Conservation (phyloP, 2,329 filamentous ascomycete species). For the Canariomyces notabilis region DNA sequence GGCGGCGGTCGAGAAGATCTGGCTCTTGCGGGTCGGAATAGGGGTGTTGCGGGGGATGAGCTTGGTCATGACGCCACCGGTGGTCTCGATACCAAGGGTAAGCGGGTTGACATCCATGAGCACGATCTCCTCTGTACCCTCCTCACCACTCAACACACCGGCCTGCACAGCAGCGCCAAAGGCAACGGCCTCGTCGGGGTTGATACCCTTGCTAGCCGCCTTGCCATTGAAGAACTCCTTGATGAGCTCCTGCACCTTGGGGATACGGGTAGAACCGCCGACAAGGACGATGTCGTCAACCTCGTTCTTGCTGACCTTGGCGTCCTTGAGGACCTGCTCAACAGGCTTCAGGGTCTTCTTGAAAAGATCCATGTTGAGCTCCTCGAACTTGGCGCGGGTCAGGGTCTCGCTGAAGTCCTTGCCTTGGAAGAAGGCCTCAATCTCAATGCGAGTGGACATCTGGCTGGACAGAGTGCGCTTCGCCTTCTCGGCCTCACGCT, state of each 20-base stretch:
- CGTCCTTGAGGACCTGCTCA: constrained; percentile 96
- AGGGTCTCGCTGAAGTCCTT: constrained; percentile 98
- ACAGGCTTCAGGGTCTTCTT: constrained; percentile 99
- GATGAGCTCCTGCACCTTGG: constrained; percentile 91
- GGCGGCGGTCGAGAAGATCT: constrained; percentile 96
- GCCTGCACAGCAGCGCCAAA: constrained; percentile 97
- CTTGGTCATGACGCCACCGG: constrained; percentile 96
- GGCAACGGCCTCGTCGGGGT: constrained; percentile 97
- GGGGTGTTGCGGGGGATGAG: constrained; percentile 92
- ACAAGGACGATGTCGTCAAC: constrained; percentile 96
- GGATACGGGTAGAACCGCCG: constrained; percentile 98
- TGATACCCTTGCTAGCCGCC: constrained; percentile 98
- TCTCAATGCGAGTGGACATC: constrained; percentile 92
- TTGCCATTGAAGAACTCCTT: constrained; percentile 95
- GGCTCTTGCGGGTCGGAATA: constrained; percentile 93
- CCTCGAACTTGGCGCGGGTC: constrained; percentile 98
- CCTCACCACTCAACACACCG: constrained; percentile 88
- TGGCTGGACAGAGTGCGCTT: constrained; percentile 97
- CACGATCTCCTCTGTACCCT: constrained; percentile 72
- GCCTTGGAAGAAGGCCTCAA: constrained; percentile 95
- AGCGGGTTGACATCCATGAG: constrained; percentile 98
- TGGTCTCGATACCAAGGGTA: constrained; percentile 96
- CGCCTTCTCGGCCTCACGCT: constrained; percentile 99
- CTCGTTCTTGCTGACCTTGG: constrained; percentile 93
- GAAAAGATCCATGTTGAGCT: constrained; percentile 98